These are phyloP conservation scores for Exsudoporus frostii DNA, from an alignment of 768 basidiomycete species.

Conservation along the genomic window DNA sequence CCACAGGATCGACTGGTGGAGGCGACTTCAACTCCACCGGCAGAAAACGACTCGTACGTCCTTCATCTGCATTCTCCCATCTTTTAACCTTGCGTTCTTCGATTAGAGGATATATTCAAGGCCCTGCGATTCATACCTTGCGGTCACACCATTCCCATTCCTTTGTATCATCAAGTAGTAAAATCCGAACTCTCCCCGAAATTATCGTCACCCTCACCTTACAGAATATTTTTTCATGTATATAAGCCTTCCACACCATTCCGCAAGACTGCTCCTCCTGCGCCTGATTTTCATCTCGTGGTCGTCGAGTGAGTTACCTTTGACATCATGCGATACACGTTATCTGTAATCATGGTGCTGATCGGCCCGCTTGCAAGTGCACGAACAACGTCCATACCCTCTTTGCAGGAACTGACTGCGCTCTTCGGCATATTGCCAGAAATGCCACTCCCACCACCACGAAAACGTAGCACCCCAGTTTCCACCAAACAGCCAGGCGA, in stretches of 20 bases:
- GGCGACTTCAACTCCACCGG: constrained; percentile 49
- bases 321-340: neutral
- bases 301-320: constrained; percentile 69
- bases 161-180: constrained; percentile 31
- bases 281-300: constrained; percentile 83
- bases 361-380: constrained; percentile 50
- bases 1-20: constrained; percentile 56
- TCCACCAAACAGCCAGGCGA: constrained; percentile 1
- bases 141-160: constrained; percentile 49
- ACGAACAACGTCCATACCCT: constrained; percentile 77
- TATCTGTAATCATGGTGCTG: neutral
- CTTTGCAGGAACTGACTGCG: constrained; percentile 69
- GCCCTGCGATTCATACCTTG: constrained; percentile 71
- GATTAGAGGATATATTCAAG: constrained; percentile 61
- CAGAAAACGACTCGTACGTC: constrained; percentile 54
- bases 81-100: neutral
- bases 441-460: constrained; percentile 59
- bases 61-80: neutral
- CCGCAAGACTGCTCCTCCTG: constrained; percentile 70
- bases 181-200: neutral
- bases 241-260: constrained; percentile 90
- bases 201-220: constrained; percentile 30
- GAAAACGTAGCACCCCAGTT: constrained; percentile 28
- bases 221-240: constrained; percentile 82
- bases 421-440: constrained; percentile 70